Conservation (phyloP, 106 monocot species). For the Acorus gramineus region DNA sequence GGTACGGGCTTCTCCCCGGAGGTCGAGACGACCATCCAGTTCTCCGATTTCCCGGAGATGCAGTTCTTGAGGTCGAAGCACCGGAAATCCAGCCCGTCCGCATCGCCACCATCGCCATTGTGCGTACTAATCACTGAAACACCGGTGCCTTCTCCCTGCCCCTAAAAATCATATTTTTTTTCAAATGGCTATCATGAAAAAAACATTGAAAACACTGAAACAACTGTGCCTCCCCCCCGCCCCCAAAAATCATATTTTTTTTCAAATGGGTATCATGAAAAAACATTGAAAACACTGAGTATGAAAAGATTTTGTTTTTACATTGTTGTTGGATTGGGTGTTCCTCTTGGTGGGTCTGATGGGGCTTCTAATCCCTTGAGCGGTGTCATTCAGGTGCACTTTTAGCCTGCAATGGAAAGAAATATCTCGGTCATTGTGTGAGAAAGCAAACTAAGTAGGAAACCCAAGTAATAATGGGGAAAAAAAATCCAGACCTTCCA, state of each 20-base stretch:
- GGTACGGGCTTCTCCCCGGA: conserved; percentile 53
- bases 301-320: conserved; percentile 5
- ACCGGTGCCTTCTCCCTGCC: too few relatives aligned
- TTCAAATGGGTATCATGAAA: too few relatives aligned
- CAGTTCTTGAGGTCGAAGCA: conserved; percentile 35
- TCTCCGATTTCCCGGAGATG: conserved; percentile 42
- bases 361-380: conserved; percentile 52
- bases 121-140: too few relatives aligned
- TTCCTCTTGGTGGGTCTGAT: conserved; percentile 35
- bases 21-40: conserved; percentile 66
- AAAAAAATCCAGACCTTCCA: conserved; percentile 14
- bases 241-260: too few relatives aligned
- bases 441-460: background rate
- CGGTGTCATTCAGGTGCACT: conserved; percentile 53
- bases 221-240: too few relatives aligned
- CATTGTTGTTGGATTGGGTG: conserved; percentile 30
- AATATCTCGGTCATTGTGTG: background rate
- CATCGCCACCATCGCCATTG: conserved; percentile 9
- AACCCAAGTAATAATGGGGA: background rate
- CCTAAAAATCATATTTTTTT: too few relatives aligned
- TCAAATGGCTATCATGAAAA: too few relatives aligned
- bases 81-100: conserved; percentile 29
- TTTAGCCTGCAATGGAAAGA: conserved; percentile 40
- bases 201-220: too few relatives aligned
- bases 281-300: too few relatives aligned